These are phyloP conservation scores for Salvia sclarea DNA, from an alignment of 305 asterid species.

Conservation along the genomic window DNA sequence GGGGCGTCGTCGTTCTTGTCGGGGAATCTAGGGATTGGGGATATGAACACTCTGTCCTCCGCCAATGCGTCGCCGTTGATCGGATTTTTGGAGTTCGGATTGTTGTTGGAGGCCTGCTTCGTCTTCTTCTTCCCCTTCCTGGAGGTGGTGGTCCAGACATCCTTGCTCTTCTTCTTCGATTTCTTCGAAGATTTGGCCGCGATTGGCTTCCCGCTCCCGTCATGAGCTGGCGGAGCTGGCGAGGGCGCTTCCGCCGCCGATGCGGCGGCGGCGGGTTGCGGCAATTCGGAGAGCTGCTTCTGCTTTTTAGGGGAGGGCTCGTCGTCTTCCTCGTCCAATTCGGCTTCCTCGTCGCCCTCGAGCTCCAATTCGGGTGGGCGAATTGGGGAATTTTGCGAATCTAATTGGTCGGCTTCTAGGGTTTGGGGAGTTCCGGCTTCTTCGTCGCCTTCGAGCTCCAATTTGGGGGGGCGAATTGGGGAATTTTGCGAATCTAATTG, in stretches of 20 bases:
- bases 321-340: slow-evolving; percentile 32
- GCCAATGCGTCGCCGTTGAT: slow-evolving; percentile 32
- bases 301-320: slow-evolving; percentile 40
- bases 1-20: slow-evolving; percentile 74
- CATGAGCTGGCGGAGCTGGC: slow-evolving; percentile 9
- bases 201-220: slow-evolving; percentile 29
- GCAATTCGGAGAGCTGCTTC: slow-evolving; percentile 39
- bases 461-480: slow-evolving; percentile 21
- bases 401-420: slow-evolving; percentile 11
- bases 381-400: slow-evolving; percentile 12
- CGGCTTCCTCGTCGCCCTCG: slow-evolving; percentile 23
- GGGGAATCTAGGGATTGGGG: slow-evolving; percentile 77
- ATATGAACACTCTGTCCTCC: slow-evolving; percentile 68
- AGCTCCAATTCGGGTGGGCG: slow-evolving; percentile 19
- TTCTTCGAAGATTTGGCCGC: slow-evolving; percentile 41
- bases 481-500: background rate
- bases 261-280: slow-evolving; percentile 2
- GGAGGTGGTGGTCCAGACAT: slow-evolving; percentile 81
- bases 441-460: slow-evolving; percentile 19
- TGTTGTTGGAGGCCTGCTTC: slow-evolving; percentile 49
- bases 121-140: slow-evolving; percentile 89
- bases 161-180: slow-evolving; percentile 85
- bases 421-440: slow-evolving; percentile 25
- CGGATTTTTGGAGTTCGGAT: slow-evolving; percentile 39
- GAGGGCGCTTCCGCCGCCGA: slow-evolving; percentile 29